Evolutionary conservation across 2,329 filamentous ascomycete species (phyloP).

Genomic region (Epichloe hybrida): DNA sequence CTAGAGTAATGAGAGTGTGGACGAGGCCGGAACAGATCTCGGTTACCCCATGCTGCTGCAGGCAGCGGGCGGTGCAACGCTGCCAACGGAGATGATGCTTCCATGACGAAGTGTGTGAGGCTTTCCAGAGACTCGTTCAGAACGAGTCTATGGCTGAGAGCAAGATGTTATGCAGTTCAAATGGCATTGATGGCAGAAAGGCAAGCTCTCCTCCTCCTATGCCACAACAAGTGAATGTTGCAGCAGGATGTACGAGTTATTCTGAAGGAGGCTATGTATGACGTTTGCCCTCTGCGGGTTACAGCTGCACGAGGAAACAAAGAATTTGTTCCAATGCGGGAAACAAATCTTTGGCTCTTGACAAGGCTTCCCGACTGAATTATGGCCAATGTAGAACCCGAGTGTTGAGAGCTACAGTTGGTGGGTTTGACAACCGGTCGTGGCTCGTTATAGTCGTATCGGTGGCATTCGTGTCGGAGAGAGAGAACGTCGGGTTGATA

Average conservation of each 20-base stretch:
- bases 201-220: background rate
- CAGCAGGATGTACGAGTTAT: slow-evolving; percentile 7
- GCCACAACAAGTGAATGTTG: slow-evolving; percentile 22
- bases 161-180: background rate
- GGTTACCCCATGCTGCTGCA: slow-evolving; percentile 43
- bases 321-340: slow-evolving; percentile 1
- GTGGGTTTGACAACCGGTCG: slow-evolving; percentile 9
- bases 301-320: background rate
- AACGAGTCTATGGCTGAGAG: slow-evolving; percentile 1
- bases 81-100: slow-evolving; percentile 85
- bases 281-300: background rate
- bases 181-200: slow-evolving; percentile 1
- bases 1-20: slow-evolving; percentile 34
- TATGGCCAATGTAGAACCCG: background rate
- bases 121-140: slow-evolving; percentile 2
- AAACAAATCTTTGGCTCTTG: background rate
- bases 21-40: slow-evolving; percentile 39
- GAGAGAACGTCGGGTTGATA: slow-evolving; percentile 1
- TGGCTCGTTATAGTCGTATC: slow-evolving; percentile 19
- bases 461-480: slow-evolving; percentile 18
- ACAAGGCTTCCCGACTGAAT: background rate
- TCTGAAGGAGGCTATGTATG: background rate
- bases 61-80: slow-evolving; percentile 69
- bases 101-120: slow-evolving; percentile 43
- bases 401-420: slow-evolving; percentile 1